Evolutionary conservation across 331 rosid genomes (phyloP), one percentile per base, ranked within the genome.

Genomic region (Acacia concinna): DNA sequence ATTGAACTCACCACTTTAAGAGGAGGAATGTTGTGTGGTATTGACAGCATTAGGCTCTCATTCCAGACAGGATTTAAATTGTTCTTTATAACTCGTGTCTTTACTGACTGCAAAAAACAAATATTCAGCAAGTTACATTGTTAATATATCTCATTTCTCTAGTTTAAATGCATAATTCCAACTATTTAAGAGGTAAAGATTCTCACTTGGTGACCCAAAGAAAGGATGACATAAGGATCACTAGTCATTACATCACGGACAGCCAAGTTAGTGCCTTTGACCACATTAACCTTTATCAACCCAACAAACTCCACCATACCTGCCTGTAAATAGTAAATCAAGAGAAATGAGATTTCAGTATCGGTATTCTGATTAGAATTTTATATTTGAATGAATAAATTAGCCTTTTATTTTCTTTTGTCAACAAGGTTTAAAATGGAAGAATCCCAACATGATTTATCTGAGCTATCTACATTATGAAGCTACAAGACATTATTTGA

Each of bases 251-350:
- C 87, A 75, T 95, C 99, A 70, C 99, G 88, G 35, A 95, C 62
- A 0, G 90, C 99, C 78, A 95, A 83, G 83, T 93, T 90, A 74
- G 91, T 95, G 83, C 99, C 98, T 88, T 78, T 91, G 11, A 91
- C 94, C 32, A 95, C 97, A 59, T 93, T 93, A 86, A 95, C 98
- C 93, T 93, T 95, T 44, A 95, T 84, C 82, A 95, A 81, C 79
- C 99, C 98, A 70, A 95, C 90, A 79, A 95, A 95, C 89, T 95
- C 98, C 67, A 95, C 88, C 99, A 92, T 94, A 77, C 97, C 98
- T 65, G 97, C 98, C 98, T 94, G 86, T 78, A 91, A 49, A 85
- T 78, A 77, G 81, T 78, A 81, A 65, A 85, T 41, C 59, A 14
- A 44, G 57, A 82, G 52, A 85, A 87, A 81, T 78, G 51, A 84